Evolutionary conservation across 129 eudicot genomes (phyloP).

Genomic region (Lactuca saligna): DNA sequence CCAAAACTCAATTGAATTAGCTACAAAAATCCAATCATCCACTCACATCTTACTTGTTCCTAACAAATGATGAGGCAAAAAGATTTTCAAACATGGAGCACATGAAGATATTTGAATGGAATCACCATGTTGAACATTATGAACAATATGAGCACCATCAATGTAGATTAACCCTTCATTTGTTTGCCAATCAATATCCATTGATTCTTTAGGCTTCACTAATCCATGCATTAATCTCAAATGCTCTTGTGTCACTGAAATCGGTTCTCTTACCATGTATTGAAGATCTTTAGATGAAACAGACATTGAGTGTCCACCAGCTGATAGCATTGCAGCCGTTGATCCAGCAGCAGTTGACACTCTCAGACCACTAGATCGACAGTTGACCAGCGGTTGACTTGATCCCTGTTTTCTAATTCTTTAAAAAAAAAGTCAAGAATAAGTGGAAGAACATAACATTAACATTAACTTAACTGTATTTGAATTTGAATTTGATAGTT

Average conservation of each 20-base stretch:
- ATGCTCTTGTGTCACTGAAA: slow-evolving; percentile 35
- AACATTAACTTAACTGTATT: background rate
- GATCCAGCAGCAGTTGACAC: slow-evolving; percentile 96
- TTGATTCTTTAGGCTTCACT: slow-evolving; percentile 45
- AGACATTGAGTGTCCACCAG: slow-evolving; percentile 83
- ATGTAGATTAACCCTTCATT: slow-evolving; percentile 61
- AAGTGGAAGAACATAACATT: background rate
- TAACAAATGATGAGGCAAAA: slow-evolving; percentile 55
- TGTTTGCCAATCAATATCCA: slow-evolving; percentile 65
- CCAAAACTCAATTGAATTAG: background rate
- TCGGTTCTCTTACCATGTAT: slow-evolving; percentile 86
- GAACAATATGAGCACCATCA: slow-evolving; percentile 65
- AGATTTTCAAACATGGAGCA: slow-evolving; percentile 71
- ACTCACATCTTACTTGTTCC: slow-evolving; percentile 28
- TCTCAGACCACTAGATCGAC: slow-evolving; percentile 90
- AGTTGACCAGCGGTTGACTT: slow-evolving; percentile 45
- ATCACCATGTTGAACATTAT: slow-evolving; percentile 61
- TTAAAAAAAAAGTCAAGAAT: slow-evolving; percentile 5
- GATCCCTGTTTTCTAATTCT: slow-evolving; percentile 52
- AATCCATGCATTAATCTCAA: slow-evolving; percentile 58
- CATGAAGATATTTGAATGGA: slow-evolving; percentile 55
- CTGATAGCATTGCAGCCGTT: slow-evolving; percentile 92
- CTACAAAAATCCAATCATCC: background rate
- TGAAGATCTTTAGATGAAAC: slow-evolving; percentile 79
- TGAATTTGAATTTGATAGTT: background rate